A percentile compares a stretch with the other conserved stretches of the same genome.
Conservation (phyloP, 202 grass and related monocot genomes). For the Schoenoplectus triqueter region DNA sequence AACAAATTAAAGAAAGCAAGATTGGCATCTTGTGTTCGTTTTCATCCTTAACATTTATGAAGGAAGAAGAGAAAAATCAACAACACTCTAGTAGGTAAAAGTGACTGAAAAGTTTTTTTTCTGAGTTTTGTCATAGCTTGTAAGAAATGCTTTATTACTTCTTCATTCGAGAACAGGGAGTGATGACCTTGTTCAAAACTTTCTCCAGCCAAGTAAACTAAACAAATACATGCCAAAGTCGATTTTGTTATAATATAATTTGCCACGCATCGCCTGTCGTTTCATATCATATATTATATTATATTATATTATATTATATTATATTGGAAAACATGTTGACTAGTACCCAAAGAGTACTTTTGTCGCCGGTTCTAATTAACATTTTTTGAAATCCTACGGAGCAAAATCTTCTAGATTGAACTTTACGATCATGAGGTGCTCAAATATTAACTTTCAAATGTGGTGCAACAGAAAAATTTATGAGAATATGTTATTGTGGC, state of each 20-base stretch:
- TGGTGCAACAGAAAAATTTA: too few relatives aligned
- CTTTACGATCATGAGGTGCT: too few relatives aligned
- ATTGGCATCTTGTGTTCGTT: not conserved
- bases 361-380: not conserved
- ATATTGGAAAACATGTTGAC: not conserved
- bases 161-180: not conserved
- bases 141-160: not conserved
- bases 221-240: not conserved
- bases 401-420: not conserved
- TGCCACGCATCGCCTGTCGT: not conserved
- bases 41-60: not conserved
- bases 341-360: not conserved
- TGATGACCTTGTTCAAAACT: not conserved
- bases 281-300: not conserved
- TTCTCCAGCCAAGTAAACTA: not conserved
- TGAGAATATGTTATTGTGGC: too few relatives aligned
- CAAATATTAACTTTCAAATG: too few relatives aligned
- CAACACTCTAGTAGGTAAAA: not conserved
- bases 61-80: not conserved
- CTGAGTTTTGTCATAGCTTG: not conserved
- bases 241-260: constrained; percentile 14
- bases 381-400: not conserved
- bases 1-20: constrained; percentile 1
- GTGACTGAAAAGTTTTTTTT: not conserved
- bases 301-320: not conserved